phyloP scores from a whole-genome alignment of 75 land plant species.

The Isoetes taiwanensis region DNA sequence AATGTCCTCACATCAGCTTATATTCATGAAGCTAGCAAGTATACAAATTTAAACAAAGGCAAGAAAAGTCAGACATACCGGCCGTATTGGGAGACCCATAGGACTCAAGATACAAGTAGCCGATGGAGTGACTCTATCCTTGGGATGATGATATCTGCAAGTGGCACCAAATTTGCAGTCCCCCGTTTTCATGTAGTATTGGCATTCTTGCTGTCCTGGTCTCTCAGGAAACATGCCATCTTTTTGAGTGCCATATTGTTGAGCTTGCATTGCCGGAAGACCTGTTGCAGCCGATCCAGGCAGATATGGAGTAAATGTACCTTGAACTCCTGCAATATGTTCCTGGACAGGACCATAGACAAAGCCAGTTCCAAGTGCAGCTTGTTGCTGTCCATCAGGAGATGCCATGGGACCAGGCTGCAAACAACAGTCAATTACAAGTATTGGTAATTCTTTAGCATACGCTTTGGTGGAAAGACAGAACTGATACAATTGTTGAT shows the following conservation, averaged over 20 bases:
- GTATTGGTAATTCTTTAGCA: too few relatives aligned
- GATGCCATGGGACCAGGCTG: conserved; percentile 45
- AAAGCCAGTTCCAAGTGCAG: conserved; percentile 25
- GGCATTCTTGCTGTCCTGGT: conserved; percentile 75
- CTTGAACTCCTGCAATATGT: conserved; percentile 23
- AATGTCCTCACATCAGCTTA: too few relatives aligned
- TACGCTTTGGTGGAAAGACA: too few relatives aligned
- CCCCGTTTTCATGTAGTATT: conserved; percentile 97
- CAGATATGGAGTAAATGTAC: conserved; percentile 32
- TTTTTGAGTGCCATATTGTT: conserved; percentile 27
- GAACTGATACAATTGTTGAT: too few relatives aligned
- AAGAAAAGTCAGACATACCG: conserved; percentile 27
- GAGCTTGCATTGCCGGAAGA: conserved; percentile 32
- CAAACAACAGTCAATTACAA: too few relatives aligned
- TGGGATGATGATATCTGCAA: conserved; percentile 92
- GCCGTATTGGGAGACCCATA: conserved; percentile 84
- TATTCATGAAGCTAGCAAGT: too few relatives aligned
- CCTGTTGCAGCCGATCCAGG: conserved; percentile 56
- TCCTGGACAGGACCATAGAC: conserved; percentile 32
- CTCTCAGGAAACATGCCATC: conserved; percentile 37
- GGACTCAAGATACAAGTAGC: conserved; percentile 70
- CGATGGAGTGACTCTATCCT: conserved; percentile 54
- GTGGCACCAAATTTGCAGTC: conserved; percentile 94
- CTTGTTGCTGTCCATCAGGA: conserved; percentile 44
- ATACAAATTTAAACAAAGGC: too few relatives aligned